Conservation (phyloP, 352 stramenopile genomes). For the Saprolegnia parasitica region DNA sequence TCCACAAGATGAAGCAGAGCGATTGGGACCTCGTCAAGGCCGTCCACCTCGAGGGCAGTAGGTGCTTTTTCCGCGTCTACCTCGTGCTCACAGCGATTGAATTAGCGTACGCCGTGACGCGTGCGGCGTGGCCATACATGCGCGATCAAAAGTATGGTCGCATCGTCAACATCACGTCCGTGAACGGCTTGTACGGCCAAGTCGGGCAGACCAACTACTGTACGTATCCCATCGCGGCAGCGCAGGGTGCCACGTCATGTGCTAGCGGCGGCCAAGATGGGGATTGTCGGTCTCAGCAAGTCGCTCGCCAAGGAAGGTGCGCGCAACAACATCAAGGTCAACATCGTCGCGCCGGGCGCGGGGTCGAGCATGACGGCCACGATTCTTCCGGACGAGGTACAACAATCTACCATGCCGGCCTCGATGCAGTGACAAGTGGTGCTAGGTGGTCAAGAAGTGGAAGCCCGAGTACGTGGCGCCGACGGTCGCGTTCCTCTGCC, state of each 20-base stretch:
- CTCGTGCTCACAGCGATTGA: neutral
- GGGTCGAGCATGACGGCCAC: slow-evolving; percentile 85
- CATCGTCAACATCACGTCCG: slow-evolving; percentile 82
- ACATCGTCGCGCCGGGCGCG: slow-evolving; percentile 80
- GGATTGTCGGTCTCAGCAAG: slow-evolving; percentile 90
- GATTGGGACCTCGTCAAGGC: slow-evolving; percentile 84
- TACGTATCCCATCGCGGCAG: neutral
- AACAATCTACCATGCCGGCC: slow-evolving; percentile 29
- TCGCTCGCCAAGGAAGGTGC: slow-evolving; percentile 85
- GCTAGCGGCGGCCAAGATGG: slow-evolving; percentile 77
- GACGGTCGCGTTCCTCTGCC: slow-evolving; percentile 78
- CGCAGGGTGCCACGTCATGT: neutral
- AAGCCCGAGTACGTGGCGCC: slow-evolving; percentile 87
- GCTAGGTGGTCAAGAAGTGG: slow-evolving; percentile 60
- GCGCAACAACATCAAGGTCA: slow-evolving; percentile 82
- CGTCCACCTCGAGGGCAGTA: slow-evolving; percentile 80
- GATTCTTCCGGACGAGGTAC: slow-evolving; percentile 69
- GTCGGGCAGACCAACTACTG: slow-evolving; percentile 89
- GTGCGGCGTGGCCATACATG: slow-evolving; percentile 86
- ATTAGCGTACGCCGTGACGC: slow-evolving; percentile 67
- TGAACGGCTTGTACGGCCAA: slow-evolving; percentile 86
- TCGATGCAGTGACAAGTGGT: neutral
- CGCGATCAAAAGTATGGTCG: slow-evolving; percentile 86
- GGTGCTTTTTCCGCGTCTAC: slow-evolving; percentile 9
- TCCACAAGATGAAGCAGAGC: slow-evolving; percentile 86